Evolutionary conservation across 2,329 filamentous ascomycete species (phyloP), one percentile per base, ranked within the genome.

Genomic region (Aphanocladium album): DNA sequence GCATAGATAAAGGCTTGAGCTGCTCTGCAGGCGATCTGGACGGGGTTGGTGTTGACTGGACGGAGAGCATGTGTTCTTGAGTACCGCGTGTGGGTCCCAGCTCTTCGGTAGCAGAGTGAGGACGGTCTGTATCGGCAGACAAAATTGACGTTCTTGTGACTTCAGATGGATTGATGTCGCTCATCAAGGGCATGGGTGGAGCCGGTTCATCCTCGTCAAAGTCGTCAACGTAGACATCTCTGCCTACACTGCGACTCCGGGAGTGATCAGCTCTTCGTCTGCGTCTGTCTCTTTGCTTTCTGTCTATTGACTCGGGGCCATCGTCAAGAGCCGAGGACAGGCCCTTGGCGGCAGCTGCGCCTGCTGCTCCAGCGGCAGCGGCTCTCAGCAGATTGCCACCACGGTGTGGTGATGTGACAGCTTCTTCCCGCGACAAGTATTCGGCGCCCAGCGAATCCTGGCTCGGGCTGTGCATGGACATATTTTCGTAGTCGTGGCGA

Each of bases 111-210:
- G 87, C 85, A 19, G 89, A 90, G 51, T 83, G 81, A 17, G 90
- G 88, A 56, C 86, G 80, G 64, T 91, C 90, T 0, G 90, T 90
- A 30, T 89, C 87, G 33, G 90, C 89, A 5, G 93, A 95, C 19
- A 95, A 76, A 58, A 98, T 90, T 0, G 93, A 97, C 17, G 89
- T 89, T 67, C 93, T 83, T 0, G 93, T 98, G 60, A 97, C 75
- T 56, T 97, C 93, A 0, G 93, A 96, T 46, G 89, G 85, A 65
- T 90, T 89, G 61, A 96, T 84, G 60, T 91, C 90, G 73, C 93
- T 96, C 73, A 89, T 88, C 64, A 96, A 81, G 2, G 93, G 93
- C 88, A 97, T 91, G 6, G 90, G 90, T 7, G 92, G 79, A 16
- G 90, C 83, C 53, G 60, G 62, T 21, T 86, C 79, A 56, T 83